Evolutionary conservation across 1,284 basidiomycete genomes (phyloP).

Genomic region (Cutaneotrichosporon sp.): DNA sequence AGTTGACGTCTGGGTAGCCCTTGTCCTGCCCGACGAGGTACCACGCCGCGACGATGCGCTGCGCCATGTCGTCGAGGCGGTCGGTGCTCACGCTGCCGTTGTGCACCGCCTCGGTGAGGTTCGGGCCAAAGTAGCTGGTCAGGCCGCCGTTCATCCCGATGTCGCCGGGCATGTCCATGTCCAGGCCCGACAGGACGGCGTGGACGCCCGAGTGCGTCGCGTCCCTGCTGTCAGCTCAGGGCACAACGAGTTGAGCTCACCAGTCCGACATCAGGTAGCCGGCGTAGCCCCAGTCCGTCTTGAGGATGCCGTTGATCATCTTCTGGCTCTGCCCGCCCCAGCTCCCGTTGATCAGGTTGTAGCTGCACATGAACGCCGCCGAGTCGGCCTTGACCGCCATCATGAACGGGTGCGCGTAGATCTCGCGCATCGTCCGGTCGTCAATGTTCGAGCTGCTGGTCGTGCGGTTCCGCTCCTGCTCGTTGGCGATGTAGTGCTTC

Average conservation of each 20-base stretch:
- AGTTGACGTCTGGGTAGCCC: conserved; percentile 26
- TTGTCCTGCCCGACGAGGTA: conserved; percentile 62
- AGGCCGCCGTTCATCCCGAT: conserved; percentile 17
- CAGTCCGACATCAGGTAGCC: too few species aligned
- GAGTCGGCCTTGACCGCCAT: conserved; percentile 56
- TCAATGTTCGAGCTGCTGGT: too few species aligned
- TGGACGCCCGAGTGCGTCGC: conserved; percentile 41
- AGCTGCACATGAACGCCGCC: conserved; percentile 56
- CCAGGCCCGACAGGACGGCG: conserved; percentile 27
- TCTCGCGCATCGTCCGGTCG: conserved; percentile 54
- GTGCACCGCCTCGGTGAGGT: conserved; percentile 65
- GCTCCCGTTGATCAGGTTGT: conserved; percentile 71
- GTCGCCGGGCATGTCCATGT: conserved; percentile 57
- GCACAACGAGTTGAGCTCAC: conserved; percentile 39
- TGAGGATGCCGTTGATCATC: conserved; percentile 73
- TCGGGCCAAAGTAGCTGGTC: conserved; percentile 24
- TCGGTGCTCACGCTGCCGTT: conserved; percentile 67
- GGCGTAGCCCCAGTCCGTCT: conserved; percentile 64
- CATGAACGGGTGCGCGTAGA: conserved; percentile 55
- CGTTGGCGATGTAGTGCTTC: conserved; percentile 54
- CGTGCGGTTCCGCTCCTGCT: conserved; percentile 54
- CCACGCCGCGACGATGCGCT: conserved; percentile 62
- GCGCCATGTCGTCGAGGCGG: conserved; percentile 58
- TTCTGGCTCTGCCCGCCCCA: conserved; percentile 77
- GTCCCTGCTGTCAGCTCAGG: conserved; percentile 21